Percentiles rank a stretch among this genome's conserved stretches.
Conservation (phyloP, 2,329 filamentous ascomycete genomes). For the Fusarium austroafricanum region DNA sequence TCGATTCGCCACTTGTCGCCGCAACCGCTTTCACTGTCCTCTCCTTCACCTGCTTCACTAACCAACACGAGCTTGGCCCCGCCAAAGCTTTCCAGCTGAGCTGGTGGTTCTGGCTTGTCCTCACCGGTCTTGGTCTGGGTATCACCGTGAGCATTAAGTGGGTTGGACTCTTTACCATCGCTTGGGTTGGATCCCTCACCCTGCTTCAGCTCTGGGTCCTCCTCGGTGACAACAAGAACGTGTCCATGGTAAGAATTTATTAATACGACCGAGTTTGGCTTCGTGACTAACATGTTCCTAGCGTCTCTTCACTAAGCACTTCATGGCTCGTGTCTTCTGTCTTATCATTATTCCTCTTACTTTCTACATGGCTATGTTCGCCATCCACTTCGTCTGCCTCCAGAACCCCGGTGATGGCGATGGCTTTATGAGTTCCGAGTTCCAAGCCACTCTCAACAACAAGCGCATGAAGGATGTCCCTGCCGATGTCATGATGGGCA, state of each 20-base stretch:
- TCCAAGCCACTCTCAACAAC: slow-evolving; percentile 95
- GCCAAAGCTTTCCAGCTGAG: slow-evolving; percentile 85
- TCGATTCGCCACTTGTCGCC: slow-evolving; percentile 93
- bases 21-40: slow-evolving; percentile 93
- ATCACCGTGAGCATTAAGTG: slow-evolving; percentile 97
- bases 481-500: slow-evolving; percentile 90
- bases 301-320: slow-evolving; percentile 91
- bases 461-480: slow-evolving; percentile 97
- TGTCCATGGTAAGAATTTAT: slow-evolving; percentile 72
- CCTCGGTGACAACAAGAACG: slow-evolving; percentile 87
- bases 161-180: slow-evolving; percentile 98
- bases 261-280: too few species aligned
- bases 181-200: slow-evolving; percentile 94
- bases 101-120: slow-evolving; percentile 98
- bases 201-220: slow-evolving; percentile 94
- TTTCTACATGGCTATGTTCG: slow-evolving; percentile 98
- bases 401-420: slow-evolving; percentile 96
- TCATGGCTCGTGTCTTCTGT: slow-evolving; percentile 90
- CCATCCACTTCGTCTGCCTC: slow-evolving; percentile 93
- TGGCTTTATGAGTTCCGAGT: slow-evolving; percentile 99
- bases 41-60: slow-evolving; percentile 91
- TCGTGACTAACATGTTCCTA: slow-evolving; percentile 47
- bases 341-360: slow-evolving; percentile 87
- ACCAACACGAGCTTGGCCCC: slow-evolving; percentile 95
- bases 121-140: slow-evolving; percentile 88